Base-by-base conservation (phyloP, 768 basidiomycete species). In the Amanita thiersii region DNA sequence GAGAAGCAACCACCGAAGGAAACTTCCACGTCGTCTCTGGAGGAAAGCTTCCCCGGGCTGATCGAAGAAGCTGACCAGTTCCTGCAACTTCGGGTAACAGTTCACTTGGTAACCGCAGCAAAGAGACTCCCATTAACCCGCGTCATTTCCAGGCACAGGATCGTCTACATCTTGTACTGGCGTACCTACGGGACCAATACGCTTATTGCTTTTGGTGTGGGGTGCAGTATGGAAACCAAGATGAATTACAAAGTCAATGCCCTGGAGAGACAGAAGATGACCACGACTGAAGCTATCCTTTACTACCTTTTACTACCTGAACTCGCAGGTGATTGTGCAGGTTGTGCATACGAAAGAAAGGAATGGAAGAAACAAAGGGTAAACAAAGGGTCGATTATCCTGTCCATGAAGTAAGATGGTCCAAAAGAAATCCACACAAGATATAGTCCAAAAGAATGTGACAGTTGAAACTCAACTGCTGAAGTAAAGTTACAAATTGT, bases 201-300 rank as follows among this genome's bases (percentile, higher is more conserved):
- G 55, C 67, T 4, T 91, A 91, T 56, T 91, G 89, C 56, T 90
- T 89, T 59, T 91, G 87, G 85, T 92, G 89, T 55, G 89, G 89
- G 9, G 73, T 81, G 9, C 72, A 78, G 50, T 92, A 90, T 53
- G 69, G 72, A 4, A 66, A 69, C 48, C 56, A 61, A 4, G 72
- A 73, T 11, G 82, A 86, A 37, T 63, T 92, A 66, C 61, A 61
- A 28, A 58, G 52, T 26, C 66, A 77, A 42, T 92, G 89, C 58
- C 88, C 88, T 4, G 89, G 89, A 5, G 55, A 65, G 30, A 71
- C 74, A 21, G 89, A 92, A 56, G 84, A 86, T 29, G 77, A 73
- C 46, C 88, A 92, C 57, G 84, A 89, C 61, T 88, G 64, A 72
- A n/a, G n/a, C n/a, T n/a, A n/a, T n/a, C n/a, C n/a, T n/a, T n/a